A percentile compares a stretch with the other conserved stretches of the same genome.
phyloP scores from a whole-genome alignment of 805 yeast species.

The Yarrowia sp. region DNA sequence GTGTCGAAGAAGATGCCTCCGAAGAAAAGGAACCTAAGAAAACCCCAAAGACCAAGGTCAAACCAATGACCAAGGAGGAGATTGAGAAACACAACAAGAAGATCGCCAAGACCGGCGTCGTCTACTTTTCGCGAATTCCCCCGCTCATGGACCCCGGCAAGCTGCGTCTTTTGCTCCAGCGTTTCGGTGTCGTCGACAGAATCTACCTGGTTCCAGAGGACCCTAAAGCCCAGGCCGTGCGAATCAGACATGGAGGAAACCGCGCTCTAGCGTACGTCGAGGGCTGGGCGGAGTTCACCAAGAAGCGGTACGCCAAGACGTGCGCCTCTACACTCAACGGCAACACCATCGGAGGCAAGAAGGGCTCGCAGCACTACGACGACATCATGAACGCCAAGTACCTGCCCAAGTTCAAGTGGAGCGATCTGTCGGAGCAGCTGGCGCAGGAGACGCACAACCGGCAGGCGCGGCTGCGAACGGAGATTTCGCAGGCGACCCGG shows the following conservation, averaged over 20 bases:
- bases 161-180: conserved; percentile 70
- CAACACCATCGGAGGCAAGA: conserved; percentile 86
- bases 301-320: conserved; percentile 81
- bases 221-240: conserved; percentile 54
- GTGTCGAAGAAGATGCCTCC: not conserved
- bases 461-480: conserved; percentile 82
- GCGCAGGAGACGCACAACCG: conserved; percentile 86
- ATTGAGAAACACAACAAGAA: conserved; percentile 43
- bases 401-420: conserved; percentile 90
- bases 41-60: conserved; percentile 27
- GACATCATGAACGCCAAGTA: conserved; percentile 91
- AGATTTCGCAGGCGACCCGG: conserved; percentile 82
- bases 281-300: conserved; percentile 93
- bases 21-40: conserved; percentile 19
- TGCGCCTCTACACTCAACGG: conserved; percentile 87
- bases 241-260: conserved; percentile 88
- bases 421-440: conserved; percentile 87
- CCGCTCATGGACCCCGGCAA: conserved; percentile 97
- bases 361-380: conserved; percentile 86
- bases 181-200: conserved; percentile 88
- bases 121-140: conserved; percentile 87
- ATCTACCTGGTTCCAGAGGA: conserved; percentile 86
- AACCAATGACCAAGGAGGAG: conserved; percentile 39
- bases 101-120: conserved; percentile 78
- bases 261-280: conserved; percentile 83